phyloP scores from a whole-genome alignment of 371 early-diverging fungal species.

The Mucor indicus region DNA sequence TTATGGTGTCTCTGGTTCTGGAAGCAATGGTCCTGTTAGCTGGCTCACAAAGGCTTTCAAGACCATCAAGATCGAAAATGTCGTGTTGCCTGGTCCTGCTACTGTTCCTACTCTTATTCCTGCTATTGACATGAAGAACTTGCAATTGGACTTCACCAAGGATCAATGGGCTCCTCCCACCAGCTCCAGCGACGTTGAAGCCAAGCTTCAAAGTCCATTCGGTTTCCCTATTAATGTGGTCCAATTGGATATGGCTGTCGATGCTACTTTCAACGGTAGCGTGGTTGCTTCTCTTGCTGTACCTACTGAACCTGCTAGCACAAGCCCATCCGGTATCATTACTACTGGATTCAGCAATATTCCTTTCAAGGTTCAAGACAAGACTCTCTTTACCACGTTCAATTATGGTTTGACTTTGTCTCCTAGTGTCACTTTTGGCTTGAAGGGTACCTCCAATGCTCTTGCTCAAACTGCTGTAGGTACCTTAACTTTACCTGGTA shows the following conservation, averaged over 20 bases:
- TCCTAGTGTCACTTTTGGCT: constrained; percentile 39
- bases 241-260: constrained; percentile 45
- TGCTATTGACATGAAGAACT: constrained; percentile 43
- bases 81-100: constrained; percentile 41
- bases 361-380: constrained; percentile 39
- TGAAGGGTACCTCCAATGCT: constrained; percentile 50
- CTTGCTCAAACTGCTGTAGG: constrained; percentile 54
- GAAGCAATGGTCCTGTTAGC: constrained; percentile 47
- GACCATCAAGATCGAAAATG: constrained; percentile 45
- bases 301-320: constrained; percentile 50
- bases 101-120: constrained; percentile 35
- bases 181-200: constrained; percentile 47
- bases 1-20: constrained; percentile 48
- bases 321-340: constrained; percentile 34
- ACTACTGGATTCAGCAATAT: constrained; percentile 47
- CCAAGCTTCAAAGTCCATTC: constrained; percentile 53
- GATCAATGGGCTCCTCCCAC: constrained; percentile 45
- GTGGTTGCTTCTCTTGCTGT: constrained; percentile 45
- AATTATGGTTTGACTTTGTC: constrained; percentile 43
- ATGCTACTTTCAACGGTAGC: constrained; percentile 24
- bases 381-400: constrained; percentile 45
- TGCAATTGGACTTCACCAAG: constrained; percentile 52
- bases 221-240: constrained; percentile 55
- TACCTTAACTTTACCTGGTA: constrained; percentile 40
- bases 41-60: constrained; percentile 57